Evolutionary conservation across 345 rosid species (phyloP).

Genomic region (Pseudoturritis turrita): DNA sequence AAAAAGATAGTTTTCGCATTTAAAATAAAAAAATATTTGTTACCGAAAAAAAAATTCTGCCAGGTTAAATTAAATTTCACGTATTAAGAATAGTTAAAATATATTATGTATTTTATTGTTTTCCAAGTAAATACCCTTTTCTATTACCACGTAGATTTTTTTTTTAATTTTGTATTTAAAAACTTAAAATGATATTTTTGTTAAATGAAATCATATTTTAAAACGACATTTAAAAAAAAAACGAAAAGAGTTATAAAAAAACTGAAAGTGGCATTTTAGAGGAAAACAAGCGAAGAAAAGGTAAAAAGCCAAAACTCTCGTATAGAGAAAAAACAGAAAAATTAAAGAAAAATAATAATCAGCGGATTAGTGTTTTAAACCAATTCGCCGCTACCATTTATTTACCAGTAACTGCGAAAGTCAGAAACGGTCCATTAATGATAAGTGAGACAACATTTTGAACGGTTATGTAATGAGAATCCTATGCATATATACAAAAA

Average conservation of each 20-base stretch:
- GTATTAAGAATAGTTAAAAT: no score
- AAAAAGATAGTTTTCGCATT: no score
- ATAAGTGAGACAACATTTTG: slow-evolving; percentile 6
- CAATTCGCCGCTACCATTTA: neutral
- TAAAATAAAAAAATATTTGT: no score
- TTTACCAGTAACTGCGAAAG: neutral
- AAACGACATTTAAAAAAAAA: no score
- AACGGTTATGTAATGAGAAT: slow-evolving; percentile 12
- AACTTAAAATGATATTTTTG: no score
- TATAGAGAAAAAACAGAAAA: neutral
- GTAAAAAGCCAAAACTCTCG: neutral
- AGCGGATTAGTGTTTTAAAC: neutral
- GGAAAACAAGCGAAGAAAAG: neutral
- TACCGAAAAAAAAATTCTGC: no score
- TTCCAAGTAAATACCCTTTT: no score
- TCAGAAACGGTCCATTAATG: neutral
- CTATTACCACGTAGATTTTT: no score
- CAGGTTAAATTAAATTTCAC: no score
- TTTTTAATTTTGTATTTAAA: no score
- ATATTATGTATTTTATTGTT: no score
- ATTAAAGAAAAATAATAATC: neutral
- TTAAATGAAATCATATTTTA: no score
- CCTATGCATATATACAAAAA: neutral
- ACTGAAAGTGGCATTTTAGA: neutral
- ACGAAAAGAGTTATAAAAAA: neutral